Conservation (phyloP, 106 monocot genomes). For the Agapanthus africanus region DNA sequence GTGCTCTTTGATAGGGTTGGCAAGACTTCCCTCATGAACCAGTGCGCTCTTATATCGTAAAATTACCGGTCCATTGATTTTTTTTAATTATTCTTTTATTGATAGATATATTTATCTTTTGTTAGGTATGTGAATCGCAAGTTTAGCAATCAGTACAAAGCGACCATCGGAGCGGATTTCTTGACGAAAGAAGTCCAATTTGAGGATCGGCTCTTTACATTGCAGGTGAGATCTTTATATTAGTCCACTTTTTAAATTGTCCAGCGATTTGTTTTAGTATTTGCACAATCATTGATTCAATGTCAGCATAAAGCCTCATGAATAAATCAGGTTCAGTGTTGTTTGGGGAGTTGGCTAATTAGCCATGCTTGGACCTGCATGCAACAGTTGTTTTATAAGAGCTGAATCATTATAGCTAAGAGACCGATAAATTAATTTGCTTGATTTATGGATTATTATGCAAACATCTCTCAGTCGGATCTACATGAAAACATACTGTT, state of each 20-base stretch:
- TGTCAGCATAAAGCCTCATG: not conserved
- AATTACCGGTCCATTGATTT: not conserved
- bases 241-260: not conserved
- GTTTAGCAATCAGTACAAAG: conserved; percentile 77
- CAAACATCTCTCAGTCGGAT: not conserved
- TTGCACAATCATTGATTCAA: not conserved
- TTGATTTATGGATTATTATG: no score
- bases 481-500: not conserved
- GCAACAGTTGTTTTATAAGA: no score
- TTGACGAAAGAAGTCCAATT: conserved; percentile 74
- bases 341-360: not conserved
- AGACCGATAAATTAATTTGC: no score
- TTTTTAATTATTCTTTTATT: not conserved
- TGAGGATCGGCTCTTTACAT: conserved; percentile 54
- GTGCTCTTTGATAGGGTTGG: conserved; percentile 10
- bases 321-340: not conserved
- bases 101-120: no score
- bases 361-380: not conserved
- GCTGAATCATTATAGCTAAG: not conserved
- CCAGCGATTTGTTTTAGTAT: not conserved
- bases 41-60: not conserved
- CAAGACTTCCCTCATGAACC: conserved; percentile 13
- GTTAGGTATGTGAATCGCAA: conserved; percentile 40
- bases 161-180: conserved; percentile 76
- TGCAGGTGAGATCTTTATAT: conserved; percentile 20